Evolutionary conservation across 305 asterid species (phyloP).

Genomic region (Plantago lanceolata): DNA sequence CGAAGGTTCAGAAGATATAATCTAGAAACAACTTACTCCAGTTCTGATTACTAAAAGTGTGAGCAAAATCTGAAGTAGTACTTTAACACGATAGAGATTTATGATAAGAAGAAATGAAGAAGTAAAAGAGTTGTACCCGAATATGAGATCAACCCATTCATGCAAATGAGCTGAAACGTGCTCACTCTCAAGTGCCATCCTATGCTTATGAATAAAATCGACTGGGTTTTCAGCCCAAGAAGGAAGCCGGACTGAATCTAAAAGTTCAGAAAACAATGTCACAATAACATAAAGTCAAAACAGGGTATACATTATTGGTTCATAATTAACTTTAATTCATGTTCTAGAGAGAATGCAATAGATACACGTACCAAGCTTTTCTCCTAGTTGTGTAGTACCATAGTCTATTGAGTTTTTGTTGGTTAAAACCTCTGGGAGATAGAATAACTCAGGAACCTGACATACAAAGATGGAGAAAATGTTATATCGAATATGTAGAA

Average conservation of each 20-base stretch:
- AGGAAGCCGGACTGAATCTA: conserved; percentile 83
- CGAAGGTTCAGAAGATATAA: conserved; percentile 23
- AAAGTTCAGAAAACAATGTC: conserved; percentile 24
- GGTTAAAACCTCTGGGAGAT: conserved; percentile 83
- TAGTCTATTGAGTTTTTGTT: conserved; percentile 84
- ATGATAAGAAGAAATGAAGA: not conserved
- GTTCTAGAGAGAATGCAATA: conserved; percentile 21
- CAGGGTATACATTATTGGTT: conserved; percentile 1
- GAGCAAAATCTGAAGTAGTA: not conserved
- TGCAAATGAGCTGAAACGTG: conserved; percentile 90
- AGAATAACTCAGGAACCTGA: conserved; percentile 98
- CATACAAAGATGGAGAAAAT: conserved; percentile 20
- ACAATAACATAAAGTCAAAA: conserved; percentile 22
- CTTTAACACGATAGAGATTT: not conserved
- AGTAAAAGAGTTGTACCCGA: conserved; percentile 55
- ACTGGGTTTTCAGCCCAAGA: conserved; percentile 90
- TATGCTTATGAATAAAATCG: conserved; percentile 95
- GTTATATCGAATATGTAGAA: conserved; percentile 22
- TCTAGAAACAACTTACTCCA: conserved; percentile 12
- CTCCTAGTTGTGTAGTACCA: conserved; percentile 97
- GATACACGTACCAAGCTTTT: conserved; percentile 75
- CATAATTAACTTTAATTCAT: not conserved
- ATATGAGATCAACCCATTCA: conserved; percentile 96
- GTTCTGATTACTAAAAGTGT: conserved; percentile 10
- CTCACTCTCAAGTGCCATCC: conserved; percentile 97